These are phyloP conservation scores for Umbelopsis vinacea DNA, from an alignment of 192 early-diverging fungal species.

Conservation along the genomic window DNA sequence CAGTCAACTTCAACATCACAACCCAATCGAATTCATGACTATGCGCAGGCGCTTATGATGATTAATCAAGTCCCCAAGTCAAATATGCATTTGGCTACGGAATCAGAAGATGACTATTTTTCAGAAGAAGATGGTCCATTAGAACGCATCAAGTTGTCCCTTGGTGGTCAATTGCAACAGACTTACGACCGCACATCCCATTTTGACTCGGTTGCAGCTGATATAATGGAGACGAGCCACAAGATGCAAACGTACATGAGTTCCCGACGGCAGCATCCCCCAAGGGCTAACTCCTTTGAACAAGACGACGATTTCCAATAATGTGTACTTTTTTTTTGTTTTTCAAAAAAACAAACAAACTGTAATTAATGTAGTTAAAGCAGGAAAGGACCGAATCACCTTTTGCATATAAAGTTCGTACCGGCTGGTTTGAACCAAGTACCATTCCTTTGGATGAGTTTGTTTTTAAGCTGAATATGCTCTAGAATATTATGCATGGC, in stretches of 20 bases:
- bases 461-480: no score
- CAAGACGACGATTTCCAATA: not conserved
- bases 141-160: not conserved
- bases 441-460: no score
- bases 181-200: not conserved
- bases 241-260: not conserved
- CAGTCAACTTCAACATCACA: not conserved
- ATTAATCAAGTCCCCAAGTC: constrained; percentile 5
- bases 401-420: no score
- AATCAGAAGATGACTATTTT: constrained; percentile 9
- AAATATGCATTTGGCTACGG: not conserved
- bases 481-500: no score
- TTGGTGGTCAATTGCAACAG: not conserved
- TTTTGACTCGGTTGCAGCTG: not conserved
- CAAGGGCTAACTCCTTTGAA: not conserved
- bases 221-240: constrained; percentile 6
- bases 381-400: no score
- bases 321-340: not conserved
- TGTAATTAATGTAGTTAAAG: not conserved
- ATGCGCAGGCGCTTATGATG: constrained; percentile 18
- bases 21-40: constrained; percentile 6
- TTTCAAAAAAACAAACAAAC: no score
- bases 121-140: constrained; percentile 14
- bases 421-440: no score
- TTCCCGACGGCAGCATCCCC: not conserved